phyloP scores from a whole-genome alignment of 2,329 filamentous ascomycete species.

The Waltergamsia citrina region DNA sequence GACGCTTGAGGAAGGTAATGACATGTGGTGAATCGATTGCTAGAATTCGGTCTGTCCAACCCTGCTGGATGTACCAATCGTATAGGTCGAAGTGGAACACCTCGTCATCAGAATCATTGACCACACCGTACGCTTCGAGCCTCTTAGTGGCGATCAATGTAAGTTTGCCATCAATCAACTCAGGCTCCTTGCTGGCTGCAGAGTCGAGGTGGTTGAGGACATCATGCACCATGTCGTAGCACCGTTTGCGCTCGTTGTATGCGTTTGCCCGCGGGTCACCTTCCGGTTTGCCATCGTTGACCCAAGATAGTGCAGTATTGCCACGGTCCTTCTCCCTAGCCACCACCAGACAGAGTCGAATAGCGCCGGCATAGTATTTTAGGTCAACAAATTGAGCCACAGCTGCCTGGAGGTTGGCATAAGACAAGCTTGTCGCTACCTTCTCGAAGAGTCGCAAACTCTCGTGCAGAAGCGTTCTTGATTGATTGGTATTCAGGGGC shows the following conservation, averaged over 20 bases:
- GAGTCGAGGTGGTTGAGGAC: conserved; percentile 70
- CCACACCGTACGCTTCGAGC: conserved; percentile 81
- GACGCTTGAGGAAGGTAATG: conserved; percentile 72
- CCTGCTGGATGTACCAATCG: conserved; percentile 87
- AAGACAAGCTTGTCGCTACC: conserved; percentile 74
- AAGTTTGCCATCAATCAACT: conserved; percentile 67
- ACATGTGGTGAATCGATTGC: conserved; percentile 79
- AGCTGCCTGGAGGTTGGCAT: conserved; percentile 69
- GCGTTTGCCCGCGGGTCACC: conserved; percentile 59
- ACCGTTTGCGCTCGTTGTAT: conserved; percentile 64
- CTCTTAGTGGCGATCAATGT: conserved; percentile 70
- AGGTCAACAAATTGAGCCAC: conserved; percentile 71
- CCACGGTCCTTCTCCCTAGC: conserved; percentile 80
- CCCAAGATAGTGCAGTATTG: conserved; percentile 75
- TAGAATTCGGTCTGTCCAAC: conserved; percentile 78
- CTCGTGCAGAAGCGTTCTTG: conserved; percentile 75
- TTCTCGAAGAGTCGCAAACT: conserved; percentile 82
- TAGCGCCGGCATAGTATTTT: conserved; percentile 88
- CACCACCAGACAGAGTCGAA: conserved; percentile 76
- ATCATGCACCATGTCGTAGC: conserved; percentile 82
- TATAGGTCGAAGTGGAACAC: conserved; percentile 96
- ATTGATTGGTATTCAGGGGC: conserved; percentile 63
- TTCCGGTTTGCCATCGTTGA: conserved; percentile 70
- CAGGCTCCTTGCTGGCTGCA: conserved; percentile 57
- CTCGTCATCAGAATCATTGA: conserved; percentile 80